Evolutionary conservation across 768 basidiomycete species (phyloP), one percentile per base, ranked within the genome.

Genomic region (Amanita subjunquillea): DNA sequence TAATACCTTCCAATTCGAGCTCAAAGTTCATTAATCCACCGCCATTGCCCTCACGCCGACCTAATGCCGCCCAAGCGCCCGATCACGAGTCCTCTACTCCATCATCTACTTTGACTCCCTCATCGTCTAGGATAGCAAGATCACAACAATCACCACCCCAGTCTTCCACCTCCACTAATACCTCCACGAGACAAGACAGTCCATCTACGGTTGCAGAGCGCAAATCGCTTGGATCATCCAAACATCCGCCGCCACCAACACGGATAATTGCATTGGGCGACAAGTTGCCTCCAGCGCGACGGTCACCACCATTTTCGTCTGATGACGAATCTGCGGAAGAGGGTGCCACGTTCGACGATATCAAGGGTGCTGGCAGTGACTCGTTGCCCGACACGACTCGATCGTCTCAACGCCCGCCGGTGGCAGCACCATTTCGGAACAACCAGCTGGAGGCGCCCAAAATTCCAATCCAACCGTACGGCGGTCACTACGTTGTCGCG

Each of bases 241-340:
- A 66, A 54, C 75, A 83, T 22, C 85, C 78, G 0, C 88, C 88
- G 0, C 88, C 88, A 0, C 88, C 88, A 0, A 85, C 81, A 0
- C 83, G 88, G 4, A 83, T 71, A 0, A 88, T 89, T 42, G 85
- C 69, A 1, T 69, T 76, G 0, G 83, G 85, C 0, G 83, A 83
- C 57, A 87, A 80, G 58, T 72, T 88, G 13, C 87, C 88, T 5
- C 77, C 83, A 2, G 63, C 78, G 23, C 76, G 83, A 25, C 75
- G 73, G 30, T 27, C 40, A 3, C 60, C 62, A 1, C 65, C 72
- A 0, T 71, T 74, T 52, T 78, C 66, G 37, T 72, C 73, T 29
- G 65, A 76, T 54, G 67, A 85, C 27, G 82, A 82, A 9, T 80
- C 76, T 0, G 78, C 70, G 1, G 78, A 80, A 13, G 85, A 85